Conservation (phyloP, 768 basidiomycete genomes). For the Boletales sp. region DNA sequence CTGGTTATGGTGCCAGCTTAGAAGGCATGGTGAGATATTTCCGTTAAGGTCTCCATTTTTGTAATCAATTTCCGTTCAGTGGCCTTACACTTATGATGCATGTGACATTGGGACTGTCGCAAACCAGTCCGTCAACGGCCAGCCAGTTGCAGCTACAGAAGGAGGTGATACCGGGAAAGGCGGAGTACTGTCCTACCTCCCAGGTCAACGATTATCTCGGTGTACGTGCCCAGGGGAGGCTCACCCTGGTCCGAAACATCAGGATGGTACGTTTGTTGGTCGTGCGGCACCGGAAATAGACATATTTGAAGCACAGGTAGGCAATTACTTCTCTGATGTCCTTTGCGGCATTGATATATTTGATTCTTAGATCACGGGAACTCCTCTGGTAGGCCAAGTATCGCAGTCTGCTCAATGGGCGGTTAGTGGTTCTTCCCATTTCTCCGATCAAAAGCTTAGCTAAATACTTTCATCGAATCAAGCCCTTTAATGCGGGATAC, state of each 20-base stretch:
- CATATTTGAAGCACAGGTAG: constrained; percentile 75
- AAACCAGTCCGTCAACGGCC: constrained; percentile 75
- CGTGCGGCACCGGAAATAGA: constrained; percentile 89
- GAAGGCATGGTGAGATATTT: constrained; percentile 43
- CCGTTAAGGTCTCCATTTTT: neutral
- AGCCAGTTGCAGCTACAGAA: constrained; percentile 57
- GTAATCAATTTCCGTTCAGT: constrained; percentile 29
- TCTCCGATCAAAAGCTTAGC: neutral
- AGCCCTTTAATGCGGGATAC: constrained; percentile 79
- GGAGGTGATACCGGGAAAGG: constrained; percentile 50
- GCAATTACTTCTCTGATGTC: constrained; percentile 15
- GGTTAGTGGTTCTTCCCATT: constrained; percentile 39
- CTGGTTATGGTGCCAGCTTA: constrained; percentile 64
- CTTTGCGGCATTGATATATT: constrained; percentile 5
- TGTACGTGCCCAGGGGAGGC: constrained; percentile 82
- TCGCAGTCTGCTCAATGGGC: constrained; percentile 87
- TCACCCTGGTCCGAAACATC: constrained; percentile 77
- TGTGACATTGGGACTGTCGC: constrained; percentile 83
- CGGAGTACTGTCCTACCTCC: constrained; percentile 63
- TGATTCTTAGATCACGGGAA: constrained; percentile 43
- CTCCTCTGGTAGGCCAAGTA: constrained; percentile 52
- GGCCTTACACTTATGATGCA: constrained; percentile 67
- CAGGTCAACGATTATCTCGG: constrained; percentile 77
- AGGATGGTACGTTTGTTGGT: constrained; percentile 76
- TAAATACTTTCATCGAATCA: neutral